phyloP scores from a whole-genome alignment of 2,329 filamentous ascomycete species.

The Nemania abortiva region DNA sequence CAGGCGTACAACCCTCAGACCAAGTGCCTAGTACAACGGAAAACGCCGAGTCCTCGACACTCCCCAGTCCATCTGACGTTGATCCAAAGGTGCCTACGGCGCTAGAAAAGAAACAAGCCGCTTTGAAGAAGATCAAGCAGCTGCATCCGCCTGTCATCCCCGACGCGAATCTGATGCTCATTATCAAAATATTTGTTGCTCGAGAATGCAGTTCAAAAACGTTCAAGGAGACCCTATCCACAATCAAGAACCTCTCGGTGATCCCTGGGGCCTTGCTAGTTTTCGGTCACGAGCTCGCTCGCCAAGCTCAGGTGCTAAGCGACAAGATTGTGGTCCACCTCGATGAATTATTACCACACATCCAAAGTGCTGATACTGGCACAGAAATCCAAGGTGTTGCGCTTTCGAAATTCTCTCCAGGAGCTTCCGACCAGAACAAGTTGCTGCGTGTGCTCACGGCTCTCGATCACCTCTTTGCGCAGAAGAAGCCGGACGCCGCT shows the following conservation, averaged over 20 bases:
- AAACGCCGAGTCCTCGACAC: slow-evolving; percentile 42
- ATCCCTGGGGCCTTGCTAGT: slow-evolving; percentile 90
- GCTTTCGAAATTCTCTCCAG: slow-evolving; percentile 93
- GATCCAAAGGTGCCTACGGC: slow-evolving; percentile 54
- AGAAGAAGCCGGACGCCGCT: slow-evolving; percentile 66
- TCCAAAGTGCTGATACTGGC: slow-evolving; percentile 85
- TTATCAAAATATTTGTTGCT: slow-evolving; percentile 96
- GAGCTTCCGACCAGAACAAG: slow-evolving; percentile 97
- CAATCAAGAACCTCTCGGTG: slow-evolving; percentile 97
- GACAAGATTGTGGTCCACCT: slow-evolving; percentile 87
- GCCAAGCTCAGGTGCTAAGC: slow-evolving; percentile 86
- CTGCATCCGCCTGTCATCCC: slow-evolving; percentile 87
- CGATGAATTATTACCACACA: slow-evolving; percentile 85
- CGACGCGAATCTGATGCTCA: slow-evolving; percentile 87
- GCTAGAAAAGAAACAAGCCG: slow-evolving; percentile 56
- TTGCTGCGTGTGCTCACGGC: slow-evolving; percentile 91
- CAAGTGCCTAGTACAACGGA: slow-evolving; percentile 37
- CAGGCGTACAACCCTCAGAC: slow-evolving; percentile 41
- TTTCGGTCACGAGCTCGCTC: slow-evolving; percentile 93
- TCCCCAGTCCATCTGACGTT: slow-evolving; percentile 45
- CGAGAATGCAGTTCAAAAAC: slow-evolving; percentile 98
- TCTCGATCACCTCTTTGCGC: slow-evolving; percentile 93
- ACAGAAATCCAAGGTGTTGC: slow-evolving; percentile 97
- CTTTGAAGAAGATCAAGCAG: slow-evolving; percentile 66
- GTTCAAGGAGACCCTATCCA: slow-evolving; percentile 95